Evolutionary conservation across 2,329 filamentous ascomycete species (phyloP).

Genomic region (Ophiosphaerella narmari): DNA sequence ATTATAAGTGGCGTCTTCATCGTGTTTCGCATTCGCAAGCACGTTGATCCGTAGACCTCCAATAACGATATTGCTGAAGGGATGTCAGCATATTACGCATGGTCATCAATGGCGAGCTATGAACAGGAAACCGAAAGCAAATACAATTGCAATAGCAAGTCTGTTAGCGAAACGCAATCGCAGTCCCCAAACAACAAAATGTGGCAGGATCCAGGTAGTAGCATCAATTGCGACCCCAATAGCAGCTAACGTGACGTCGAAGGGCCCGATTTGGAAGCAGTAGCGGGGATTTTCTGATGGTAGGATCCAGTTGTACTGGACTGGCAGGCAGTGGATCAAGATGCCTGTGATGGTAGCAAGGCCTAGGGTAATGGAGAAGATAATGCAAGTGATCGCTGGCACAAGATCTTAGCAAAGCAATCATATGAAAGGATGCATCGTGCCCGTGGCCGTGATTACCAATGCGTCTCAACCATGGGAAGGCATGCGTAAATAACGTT

Average conservation of each 20-base stretch:
- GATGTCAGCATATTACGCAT: slow-evolving; percentile 8
- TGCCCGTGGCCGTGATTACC: slow-evolving; percentile 15
- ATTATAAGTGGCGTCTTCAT: slow-evolving; percentile 20
- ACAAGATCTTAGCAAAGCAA: slow-evolving; percentile 14
- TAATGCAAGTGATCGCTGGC: slow-evolving; percentile 23
- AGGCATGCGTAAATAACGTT: slow-evolving; percentile 25
- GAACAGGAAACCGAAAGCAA: slow-evolving; percentile 30
- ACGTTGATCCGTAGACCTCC: slow-evolving; percentile 16
- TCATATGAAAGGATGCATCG: too few species aligned
- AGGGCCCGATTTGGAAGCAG: slow-evolving; percentile 24
- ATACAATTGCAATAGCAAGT: slow-evolving; percentile 28
- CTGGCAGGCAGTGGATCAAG: slow-evolving; percentile 27
- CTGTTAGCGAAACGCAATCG: slow-evolving; percentile 27
- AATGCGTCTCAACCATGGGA: slow-evolving; percentile 20
- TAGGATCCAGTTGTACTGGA: slow-evolving; percentile 25
- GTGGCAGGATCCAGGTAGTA: slow-evolving; percentile 29
- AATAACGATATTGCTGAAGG: slow-evolving; percentile 21
- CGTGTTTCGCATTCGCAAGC: slow-evolving; percentile 4
- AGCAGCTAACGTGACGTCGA: slow-evolving; percentile 10
- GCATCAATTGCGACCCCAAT: slow-evolving; percentile 23
- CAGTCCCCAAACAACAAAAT: slow-evolving; percentile 31
- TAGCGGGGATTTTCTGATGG: slow-evolving; percentile 16
- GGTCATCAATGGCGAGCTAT: not conserved
- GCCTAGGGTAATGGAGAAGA: slow-evolving; percentile 11
- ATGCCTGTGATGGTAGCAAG: slow-evolving; percentile 12